phyloP scores from a whole-genome alignment of 805 yeast species.

The Hanseniaspora clermontiae region DNA sequence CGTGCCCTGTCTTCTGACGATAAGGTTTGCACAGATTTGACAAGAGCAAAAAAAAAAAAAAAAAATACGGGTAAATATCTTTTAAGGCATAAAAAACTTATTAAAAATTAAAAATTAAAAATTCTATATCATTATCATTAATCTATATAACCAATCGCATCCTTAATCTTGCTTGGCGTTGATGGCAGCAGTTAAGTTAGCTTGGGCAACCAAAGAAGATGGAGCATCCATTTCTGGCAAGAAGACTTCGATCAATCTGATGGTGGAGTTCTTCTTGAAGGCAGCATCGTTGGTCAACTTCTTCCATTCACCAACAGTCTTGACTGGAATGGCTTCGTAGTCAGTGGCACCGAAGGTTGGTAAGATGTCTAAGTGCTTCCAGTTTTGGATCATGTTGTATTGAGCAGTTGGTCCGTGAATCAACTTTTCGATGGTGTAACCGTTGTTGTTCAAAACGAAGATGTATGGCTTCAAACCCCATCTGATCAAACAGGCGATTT shows the following conservation, averaged over 20 bases:
- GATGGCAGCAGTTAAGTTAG: constrained; percentile 43
- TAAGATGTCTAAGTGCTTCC: constrained; percentile 43
- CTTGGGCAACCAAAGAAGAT: constrained; percentile 51
- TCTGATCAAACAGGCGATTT: constrained; percentile 55
- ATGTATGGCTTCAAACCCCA: constrained; percentile 57
- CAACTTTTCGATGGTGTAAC: constrained; percentile 64
- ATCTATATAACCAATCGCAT: not conserved
- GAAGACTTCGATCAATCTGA: constrained; percentile 57
- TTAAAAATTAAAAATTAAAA: no score
- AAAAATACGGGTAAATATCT: no score
- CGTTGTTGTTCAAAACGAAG: constrained; percentile 57
- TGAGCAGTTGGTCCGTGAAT: constrained; percentile 55
- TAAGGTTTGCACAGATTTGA: no score
- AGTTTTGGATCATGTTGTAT: constrained; percentile 55
- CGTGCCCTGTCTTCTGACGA: no score
- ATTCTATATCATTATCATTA: constrained; percentile 1
- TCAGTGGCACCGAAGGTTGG: constrained; percentile 35
- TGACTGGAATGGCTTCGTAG: constrained; percentile 43
- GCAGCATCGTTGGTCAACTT: constrained; percentile 34
- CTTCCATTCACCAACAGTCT: constrained; percentile 48
- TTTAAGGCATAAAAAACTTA: not conserved
- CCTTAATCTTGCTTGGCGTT: constrained; percentile 29
- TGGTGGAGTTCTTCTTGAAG: constrained; percentile 45
- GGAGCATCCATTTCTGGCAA: constrained; percentile 62
- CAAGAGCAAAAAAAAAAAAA: no score